These are phyloP conservation scores for Candida boleticola DNA, from an alignment of 805 yeast genomes.

Conservation along the genomic window DNA sequence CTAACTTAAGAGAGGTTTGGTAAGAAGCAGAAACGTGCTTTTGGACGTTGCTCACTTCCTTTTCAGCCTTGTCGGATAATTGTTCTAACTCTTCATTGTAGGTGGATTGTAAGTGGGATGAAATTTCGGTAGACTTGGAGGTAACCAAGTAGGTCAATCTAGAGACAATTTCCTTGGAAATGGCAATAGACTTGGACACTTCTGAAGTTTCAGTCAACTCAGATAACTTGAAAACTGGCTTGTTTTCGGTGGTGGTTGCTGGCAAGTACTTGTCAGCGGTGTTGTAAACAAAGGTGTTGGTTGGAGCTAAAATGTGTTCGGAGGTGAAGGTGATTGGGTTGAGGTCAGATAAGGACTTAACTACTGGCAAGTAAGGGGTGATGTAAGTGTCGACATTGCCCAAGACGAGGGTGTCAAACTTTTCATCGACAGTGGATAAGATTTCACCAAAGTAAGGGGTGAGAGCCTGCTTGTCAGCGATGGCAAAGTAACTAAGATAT, in stretches of 20 bases:
- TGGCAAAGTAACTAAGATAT: constrained; percentile 18
- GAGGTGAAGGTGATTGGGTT: constrained; percentile 9
- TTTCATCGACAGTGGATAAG: constrained; percentile 20
- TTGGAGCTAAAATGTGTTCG: constrained; percentile 10
- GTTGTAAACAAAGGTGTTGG: constrained; percentile 14
- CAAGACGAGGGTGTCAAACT: constrained; percentile 22
- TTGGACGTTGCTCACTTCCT: constrained; percentile 24
- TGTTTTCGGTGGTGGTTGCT: constrained; percentile 23
- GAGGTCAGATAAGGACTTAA: constrained; percentile 7
- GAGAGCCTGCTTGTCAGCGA: constrained; percentile 21
- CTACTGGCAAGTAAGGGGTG: constrained; percentile 9
- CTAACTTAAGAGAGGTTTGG: constrained; percentile 31
- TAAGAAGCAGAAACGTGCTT: constrained; percentile 35
- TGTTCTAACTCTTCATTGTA: constrained; percentile 33
- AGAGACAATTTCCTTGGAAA: constrained; percentile 17
- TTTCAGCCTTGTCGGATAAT: constrained; percentile 13
- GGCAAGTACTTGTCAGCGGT: constrained; percentile 23
- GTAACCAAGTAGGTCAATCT: constrained; percentile 23
- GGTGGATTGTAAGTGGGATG: constrained; percentile 29
- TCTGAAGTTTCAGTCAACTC: constrained; percentile 14
- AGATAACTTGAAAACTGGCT: constrained; percentile 23
- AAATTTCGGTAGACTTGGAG: constrained; percentile 25
- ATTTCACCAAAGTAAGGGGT: constrained; percentile 17
- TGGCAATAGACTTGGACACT: constrained; percentile 17
- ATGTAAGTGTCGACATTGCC: constrained; percentile 20